Conservation (phyloP, 176 grass and related monocot species). For the Oryza australiensis region DNA sequence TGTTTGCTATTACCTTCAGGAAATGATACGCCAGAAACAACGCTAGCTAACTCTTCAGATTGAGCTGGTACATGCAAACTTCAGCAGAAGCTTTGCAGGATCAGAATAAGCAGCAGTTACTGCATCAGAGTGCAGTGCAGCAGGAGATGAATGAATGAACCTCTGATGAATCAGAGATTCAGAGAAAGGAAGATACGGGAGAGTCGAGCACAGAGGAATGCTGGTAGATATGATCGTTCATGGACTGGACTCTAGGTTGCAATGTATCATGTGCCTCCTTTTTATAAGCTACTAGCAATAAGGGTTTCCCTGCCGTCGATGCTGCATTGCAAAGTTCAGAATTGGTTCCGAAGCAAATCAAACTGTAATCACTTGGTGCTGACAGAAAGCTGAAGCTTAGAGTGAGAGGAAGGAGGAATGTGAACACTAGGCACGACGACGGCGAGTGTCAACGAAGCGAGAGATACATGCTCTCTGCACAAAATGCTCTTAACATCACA, state of each 20-base stretch:
- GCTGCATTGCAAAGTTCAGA: background rate
- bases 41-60: background rate
- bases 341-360: background rate
- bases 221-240: background rate
- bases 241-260: conserved; percentile 28
- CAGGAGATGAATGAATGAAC: background rate
- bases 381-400: conserved; percentile 5
- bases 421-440: conserved; percentile 19
- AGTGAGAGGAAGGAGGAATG: background rate
- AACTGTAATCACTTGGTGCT: background rate
- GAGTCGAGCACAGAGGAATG: conserved; percentile 9
- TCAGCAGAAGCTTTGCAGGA: background rate
- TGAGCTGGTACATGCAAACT: background rate
- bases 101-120: background rate
- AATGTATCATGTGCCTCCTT: background rate
- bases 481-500: background rate
- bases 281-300: conserved; percentile 29
- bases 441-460: conserved; percentile 30
- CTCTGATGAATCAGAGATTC: background rate
- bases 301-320: background rate
- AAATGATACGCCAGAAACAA: background rate
- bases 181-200: conserved; percentile 7
- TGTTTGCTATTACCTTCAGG: conserved; percentile 12
- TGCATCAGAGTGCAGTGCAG: background rate
- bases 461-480: background rate